Conservation (phyloP, 2,329 filamentous ascomycete genomes). For the Colletotrichum abscissum region DNA sequence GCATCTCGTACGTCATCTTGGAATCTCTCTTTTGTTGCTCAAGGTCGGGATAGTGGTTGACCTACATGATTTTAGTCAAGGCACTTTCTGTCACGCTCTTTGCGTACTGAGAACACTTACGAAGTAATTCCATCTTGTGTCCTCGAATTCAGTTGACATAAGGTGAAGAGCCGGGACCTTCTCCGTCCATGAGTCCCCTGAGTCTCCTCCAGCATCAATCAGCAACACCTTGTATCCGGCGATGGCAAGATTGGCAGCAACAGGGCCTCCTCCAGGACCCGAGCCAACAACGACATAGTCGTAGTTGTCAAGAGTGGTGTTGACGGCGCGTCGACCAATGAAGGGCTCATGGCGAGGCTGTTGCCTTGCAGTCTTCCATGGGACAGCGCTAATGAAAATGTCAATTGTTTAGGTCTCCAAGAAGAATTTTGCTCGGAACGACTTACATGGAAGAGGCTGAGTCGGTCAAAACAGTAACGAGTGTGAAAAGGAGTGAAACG, state of each 20-base stretch:
- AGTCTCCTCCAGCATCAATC: slow-evolving; percentile 68
- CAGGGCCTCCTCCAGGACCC: slow-evolving; percentile 64
- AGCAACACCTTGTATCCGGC: slow-evolving; percentile 66
- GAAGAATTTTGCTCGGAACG: not conserved
- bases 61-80: slow-evolving; percentile 47
- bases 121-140: slow-evolving; percentile 33
- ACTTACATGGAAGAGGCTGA: slow-evolving; percentile 14
- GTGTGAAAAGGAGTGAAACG: slow-evolving; percentile 1
- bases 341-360: slow-evolving; percentile 8
- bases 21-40: slow-evolving; percentile 58
- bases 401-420: not conserved
- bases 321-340: not conserved
- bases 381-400: not conserved
- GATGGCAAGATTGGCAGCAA: slow-evolving; percentile 65
- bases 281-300: slow-evolving; percentile 70
- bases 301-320: slow-evolving; percentile 45
- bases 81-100: not conserved
- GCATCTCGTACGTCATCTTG: slow-evolving; percentile 54
- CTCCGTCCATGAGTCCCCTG: slow-evolving; percentile 45
- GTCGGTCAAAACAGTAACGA: slow-evolving; percentile 6
- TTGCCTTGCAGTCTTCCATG: not conserved
- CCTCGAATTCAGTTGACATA: slow-evolving; percentile 31
- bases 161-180: slow-evolving; percentile 26
- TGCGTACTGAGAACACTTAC: not conserved
- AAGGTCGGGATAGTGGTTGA: slow-evolving; percentile 67